Evolutionary conservation across 371 early-diverging fungal genomes (phyloP).

Genomic region (Mortierella sp.): DNA sequence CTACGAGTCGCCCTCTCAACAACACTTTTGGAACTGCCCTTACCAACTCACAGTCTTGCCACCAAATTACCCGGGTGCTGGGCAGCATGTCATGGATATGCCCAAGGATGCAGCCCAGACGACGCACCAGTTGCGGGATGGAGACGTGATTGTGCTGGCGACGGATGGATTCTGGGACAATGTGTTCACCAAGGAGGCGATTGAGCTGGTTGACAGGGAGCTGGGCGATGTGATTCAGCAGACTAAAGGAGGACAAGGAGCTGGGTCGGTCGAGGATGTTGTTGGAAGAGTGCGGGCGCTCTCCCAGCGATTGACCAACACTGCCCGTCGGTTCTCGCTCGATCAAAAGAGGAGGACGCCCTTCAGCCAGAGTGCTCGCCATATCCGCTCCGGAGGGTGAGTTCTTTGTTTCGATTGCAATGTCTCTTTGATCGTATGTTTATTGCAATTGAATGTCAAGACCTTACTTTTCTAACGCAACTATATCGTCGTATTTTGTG

Average conservation of each 20-base stretch:
- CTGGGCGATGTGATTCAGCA: conserved; percentile 57
- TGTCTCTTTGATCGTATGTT: neutral
- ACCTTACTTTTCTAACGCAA: neutral
- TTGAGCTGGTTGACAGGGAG: conserved; percentile 63
- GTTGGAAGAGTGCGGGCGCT: conserved; percentile 65
- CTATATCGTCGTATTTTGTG: neutral
- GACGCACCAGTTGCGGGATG: conserved; percentile 72
- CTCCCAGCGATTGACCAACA: conserved; percentile 68
- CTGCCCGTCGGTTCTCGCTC: conserved; percentile 67
- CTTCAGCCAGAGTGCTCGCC: conserved; percentile 46
- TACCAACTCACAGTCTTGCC: conserved; percentile 79
- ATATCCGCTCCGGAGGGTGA: conserved; percentile 54
- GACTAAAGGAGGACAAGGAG: conserved; percentile 13
- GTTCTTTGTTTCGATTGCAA: neutral
- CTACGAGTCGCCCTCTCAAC: conserved; percentile 76
- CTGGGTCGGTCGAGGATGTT: conserved; percentile 53
- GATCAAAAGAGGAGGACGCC: conserved; percentile 65
- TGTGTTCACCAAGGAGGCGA: conserved; percentile 73
- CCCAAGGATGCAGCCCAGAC: conserved; percentile 75
- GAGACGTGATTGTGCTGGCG: conserved; percentile 76
- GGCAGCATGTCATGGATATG: conserved; percentile 69
- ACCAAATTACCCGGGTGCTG: conserved; percentile 64
- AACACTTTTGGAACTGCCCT: conserved; percentile 82
- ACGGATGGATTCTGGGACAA: conserved; percentile 83
- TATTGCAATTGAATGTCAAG: neutral